These are phyloP conservation scores for Harringtonia aguacate DNA, from an alignment of 2,329 filamentous ascomycete genomes.

Conservation along the genomic window DNA sequence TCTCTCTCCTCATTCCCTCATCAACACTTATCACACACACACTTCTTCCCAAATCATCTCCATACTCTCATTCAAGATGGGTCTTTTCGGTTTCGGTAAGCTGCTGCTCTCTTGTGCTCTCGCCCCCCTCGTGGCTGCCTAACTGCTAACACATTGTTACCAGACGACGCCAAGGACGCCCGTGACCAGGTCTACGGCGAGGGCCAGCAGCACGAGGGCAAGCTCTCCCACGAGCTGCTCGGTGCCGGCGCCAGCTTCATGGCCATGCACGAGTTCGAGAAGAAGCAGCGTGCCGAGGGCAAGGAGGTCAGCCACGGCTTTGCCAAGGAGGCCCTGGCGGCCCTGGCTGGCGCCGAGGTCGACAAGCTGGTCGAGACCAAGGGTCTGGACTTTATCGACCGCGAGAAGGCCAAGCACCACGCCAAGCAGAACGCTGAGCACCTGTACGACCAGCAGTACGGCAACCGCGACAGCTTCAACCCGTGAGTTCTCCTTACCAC, in stretches of 20 bases:
- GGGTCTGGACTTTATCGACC: conserved; percentile 50
- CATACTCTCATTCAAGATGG: conserved; percentile 7
- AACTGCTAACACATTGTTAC: not conserved
- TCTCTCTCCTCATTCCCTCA: not conserved
- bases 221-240: conserved; percentile 61
- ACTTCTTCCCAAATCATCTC: not conserved
- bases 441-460: conserved; percentile 55
- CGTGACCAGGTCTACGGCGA: conserved; percentile 32
- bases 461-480: conserved; percentile 39
- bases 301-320: conserved; percentile 60
- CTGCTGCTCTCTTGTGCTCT: not conserved
- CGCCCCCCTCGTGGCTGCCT: not conserved
- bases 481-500: conserved; percentile 31
- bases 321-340: conserved; percentile 68
- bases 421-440: conserved; percentile 46
- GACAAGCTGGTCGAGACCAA: conserved; percentile 67
- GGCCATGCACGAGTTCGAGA: conserved; percentile 71
- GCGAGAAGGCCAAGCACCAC: conserved; percentile 46
- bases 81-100: conserved; percentile 12
- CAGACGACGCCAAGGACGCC: conserved; percentile 30
- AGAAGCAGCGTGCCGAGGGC: conserved; percentile 62
- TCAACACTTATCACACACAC: not conserved
- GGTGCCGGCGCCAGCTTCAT: conserved; percentile 69
- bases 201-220: conserved; percentile 41
- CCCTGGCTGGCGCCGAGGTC: conserved; percentile 62